phyloP scores from a whole-genome alignment of 1,284 basidiomycete species.

The Singerocomus rubriflavus region DNA sequence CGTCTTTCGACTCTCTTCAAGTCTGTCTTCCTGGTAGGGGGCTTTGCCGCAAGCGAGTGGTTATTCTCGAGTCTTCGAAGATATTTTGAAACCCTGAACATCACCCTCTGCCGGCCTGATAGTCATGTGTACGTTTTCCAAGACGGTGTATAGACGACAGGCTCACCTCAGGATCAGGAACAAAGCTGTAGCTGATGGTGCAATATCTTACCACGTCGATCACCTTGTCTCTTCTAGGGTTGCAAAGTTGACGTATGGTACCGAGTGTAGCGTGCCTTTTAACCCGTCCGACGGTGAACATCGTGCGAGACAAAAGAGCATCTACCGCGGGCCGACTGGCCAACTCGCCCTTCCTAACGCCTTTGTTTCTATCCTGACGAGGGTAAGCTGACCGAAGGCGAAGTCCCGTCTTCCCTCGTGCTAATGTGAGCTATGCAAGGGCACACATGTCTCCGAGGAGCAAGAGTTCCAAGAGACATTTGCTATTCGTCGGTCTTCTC shows the following conservation, averaged over 20 bases:
- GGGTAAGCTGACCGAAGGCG: constrained; percentile 19
- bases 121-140: constrained; percentile 36
- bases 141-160: not conserved
- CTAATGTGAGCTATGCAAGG: constrained; percentile 21
- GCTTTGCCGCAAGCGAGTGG: constrained; percentile 52
- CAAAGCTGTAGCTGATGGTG: constrained; percentile 57
- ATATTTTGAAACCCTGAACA: constrained; percentile 28
- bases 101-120: constrained; percentile 38
- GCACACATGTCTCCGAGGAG: constrained; percentile 32
- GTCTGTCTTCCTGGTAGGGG: constrained; percentile 42
- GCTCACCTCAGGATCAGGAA: constrained; percentile 37
- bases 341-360: constrained; percentile 21
- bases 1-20: constrained; percentile 9
- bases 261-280: constrained; percentile 29
- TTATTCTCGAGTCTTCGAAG: constrained; percentile 39
- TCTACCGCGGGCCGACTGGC: constrained; percentile 25
- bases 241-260: constrained; percentile 45
- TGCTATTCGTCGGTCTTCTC: constrained; percentile 22
- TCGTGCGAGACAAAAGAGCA: constrained; percentile 21
- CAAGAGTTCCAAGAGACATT: constrained; percentile 33
- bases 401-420: not conserved
- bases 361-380: constrained; percentile 33
- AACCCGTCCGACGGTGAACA: constrained; percentile 37
- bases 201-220: constrained; percentile 50
- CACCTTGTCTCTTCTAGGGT: constrained; percentile 47